Evolutionary conservation across 2,329 filamentous ascomycete genomes (phyloP).

Genomic region (Cladosporium sp.): DNA sequence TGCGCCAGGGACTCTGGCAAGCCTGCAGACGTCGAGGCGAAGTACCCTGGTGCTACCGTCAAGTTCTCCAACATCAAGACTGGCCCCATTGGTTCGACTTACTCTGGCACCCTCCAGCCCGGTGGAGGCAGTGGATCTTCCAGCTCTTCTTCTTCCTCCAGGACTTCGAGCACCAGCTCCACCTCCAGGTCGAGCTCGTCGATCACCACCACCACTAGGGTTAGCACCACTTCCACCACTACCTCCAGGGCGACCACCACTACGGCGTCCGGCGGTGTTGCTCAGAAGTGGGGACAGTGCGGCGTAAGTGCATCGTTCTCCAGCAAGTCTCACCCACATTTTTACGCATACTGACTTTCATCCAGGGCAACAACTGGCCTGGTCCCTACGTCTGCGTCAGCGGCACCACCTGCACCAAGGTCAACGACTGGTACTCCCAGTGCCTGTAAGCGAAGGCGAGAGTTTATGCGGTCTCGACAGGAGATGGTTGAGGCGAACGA

Average conservation of each 20-base stretch:
- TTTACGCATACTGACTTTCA: not conserved
- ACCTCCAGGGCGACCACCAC: constrained; percentile 4
- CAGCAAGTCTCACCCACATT: not conserved
- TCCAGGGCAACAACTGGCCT: constrained; percentile 22
- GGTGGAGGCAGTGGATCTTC: not conserved
- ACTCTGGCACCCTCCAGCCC: constrained; percentile 7
- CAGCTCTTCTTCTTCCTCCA: constrained; percentile 15
- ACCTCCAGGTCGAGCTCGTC: not conserved
- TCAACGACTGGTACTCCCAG: constrained; percentile 30
- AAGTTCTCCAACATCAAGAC: constrained; percentile 53
- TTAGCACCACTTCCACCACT: not conserved
- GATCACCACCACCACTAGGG: not conserved
- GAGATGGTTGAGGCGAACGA: no score
- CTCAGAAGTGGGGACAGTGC: constrained; percentile 10
- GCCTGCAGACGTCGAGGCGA: constrained; percentile 42
- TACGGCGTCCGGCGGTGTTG: not conserved
- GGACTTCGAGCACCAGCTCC: constrained; percentile 4
- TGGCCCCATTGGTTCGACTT: constrained; percentile 56
- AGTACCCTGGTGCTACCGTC: constrained; percentile 46
- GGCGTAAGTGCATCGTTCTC: constrained; percentile 2
- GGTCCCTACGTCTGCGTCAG: constrained; percentile 27
- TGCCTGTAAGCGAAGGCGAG: constrained; percentile 16
- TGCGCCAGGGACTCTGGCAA: constrained; percentile 50
- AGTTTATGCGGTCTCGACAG: not conserved
- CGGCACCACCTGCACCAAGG: constrained; percentile 24